Percentiles rank a stretch among this genome's conserved stretches.
Evolutionary conservation across 2,329 filamentous ascomycete species (phyloP).

Genomic region (Aspergillus sp.): DNA sequence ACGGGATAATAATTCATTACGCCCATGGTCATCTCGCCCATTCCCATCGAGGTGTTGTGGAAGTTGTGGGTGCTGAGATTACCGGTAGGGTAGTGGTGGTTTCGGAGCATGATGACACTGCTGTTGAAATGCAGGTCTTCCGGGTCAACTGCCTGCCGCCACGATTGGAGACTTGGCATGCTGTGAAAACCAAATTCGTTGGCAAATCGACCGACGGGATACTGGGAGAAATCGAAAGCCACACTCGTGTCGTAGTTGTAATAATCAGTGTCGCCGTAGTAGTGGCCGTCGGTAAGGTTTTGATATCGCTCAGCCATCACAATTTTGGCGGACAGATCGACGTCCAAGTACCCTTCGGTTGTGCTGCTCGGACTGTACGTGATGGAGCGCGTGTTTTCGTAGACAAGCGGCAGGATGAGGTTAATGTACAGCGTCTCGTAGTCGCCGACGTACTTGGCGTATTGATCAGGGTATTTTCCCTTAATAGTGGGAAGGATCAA

Average conservation of each 20-base stretch:
- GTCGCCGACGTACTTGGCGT: conserved; percentile 45
- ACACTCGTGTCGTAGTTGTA: conserved; percentile 57
- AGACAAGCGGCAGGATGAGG: conserved; percentile 55
- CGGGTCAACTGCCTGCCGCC: conserved; percentile 53
- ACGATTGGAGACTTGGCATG: conserved; percentile 60
- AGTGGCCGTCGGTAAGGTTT: conserved; percentile 50
- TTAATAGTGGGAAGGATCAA: conserved; percentile 47
- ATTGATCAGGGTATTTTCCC: conserved; percentile 45
- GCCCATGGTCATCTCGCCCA: conserved; percentile 58
- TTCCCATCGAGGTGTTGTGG: conserved; percentile 29
- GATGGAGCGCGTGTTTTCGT: conserved; percentile 58
- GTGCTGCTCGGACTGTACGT: conserved; percentile 61
- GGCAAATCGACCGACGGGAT: conserved; percentile 59
- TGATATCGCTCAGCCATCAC: conserved; percentile 58
- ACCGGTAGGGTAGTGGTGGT: conserved; percentile 58
- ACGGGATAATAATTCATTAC: conserved; percentile 56
- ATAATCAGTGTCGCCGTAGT: conserved; percentile 61
- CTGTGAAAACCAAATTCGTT: conserved; percentile 64
- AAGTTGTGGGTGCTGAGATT: conserved; percentile 48
- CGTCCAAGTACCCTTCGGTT: conserved; percentile 55
- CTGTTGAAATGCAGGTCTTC: conserved; percentile 58
- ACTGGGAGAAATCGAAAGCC: conserved; percentile 55
- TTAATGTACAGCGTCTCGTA: conserved; percentile 60
- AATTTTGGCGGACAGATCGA: conserved; percentile 53
- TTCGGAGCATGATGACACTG: conserved; percentile 53